Base-by-base conservation (phyloP, 2,329 filamentous ascomycete species). In the Nigrospora osmanthi region DNA sequence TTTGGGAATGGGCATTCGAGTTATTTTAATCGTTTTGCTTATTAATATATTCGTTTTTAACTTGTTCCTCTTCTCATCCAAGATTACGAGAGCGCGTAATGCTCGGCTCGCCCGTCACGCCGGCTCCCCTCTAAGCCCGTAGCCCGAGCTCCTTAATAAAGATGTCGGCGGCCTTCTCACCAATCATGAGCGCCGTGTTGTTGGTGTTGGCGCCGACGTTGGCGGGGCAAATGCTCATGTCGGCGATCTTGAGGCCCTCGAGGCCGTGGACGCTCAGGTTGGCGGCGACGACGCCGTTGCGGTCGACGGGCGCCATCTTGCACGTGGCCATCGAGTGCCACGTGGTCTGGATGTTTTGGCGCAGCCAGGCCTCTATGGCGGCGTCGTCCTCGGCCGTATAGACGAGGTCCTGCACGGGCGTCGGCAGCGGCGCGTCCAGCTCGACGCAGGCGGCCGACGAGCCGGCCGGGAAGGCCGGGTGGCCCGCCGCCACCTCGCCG, bases 361-460 rank as follows among this genome's bases (percentile, higher is more conserved):
- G 56, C 17, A 65, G 17, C 49, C 49, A 63, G 33, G 66, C 54
- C 52, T 68, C 62, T 39, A 75, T 67, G 3, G 62, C 64, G 44
- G 64, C 58, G 45, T 72, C 61, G 38, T 71, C 70, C 31, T 69
- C 68, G 7, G 59, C 52, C 3, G 58, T 60, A 49, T 76, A 76
- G 44, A 63, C 54, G 38, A 78, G 68, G 42, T 71, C 61, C 47
- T 69, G 68, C 33, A 59, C 49, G 16, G 61, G 54, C 11, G 44
- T 49, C 34, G 49, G 51, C 40, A 73, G 60, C n/a, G 49, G 48
- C 14, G 33, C 47, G 14, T 61, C 52, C 14, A 41, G 14, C 12
- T 49, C 66, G 58, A 49, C 62, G 35, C 60, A 52, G 0, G 61
- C 62, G 0, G 71, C 73, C 12, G 63, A 57, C 1, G 69, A 73